Evolutionary conservation across 441 rosid species (phyloP).

Genomic region (Brassica hybrid): DNA sequence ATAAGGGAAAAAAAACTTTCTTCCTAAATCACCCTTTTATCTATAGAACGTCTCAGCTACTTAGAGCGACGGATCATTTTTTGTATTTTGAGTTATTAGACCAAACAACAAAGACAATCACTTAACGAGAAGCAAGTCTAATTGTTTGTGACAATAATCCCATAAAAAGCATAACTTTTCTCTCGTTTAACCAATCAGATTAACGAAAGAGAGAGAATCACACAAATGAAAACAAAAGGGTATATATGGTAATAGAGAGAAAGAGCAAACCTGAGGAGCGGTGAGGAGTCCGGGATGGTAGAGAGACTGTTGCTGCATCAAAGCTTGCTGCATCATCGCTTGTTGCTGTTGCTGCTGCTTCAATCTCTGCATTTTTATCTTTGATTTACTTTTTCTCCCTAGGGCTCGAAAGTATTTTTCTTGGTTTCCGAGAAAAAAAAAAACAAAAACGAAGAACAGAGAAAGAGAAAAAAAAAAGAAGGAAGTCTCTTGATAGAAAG

Average conservation of each 20-base stretch:
- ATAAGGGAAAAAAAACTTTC: slow-evolving; percentile 9
- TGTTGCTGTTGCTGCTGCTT: slow-evolving; percentile 90
- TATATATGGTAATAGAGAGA: not conserved
- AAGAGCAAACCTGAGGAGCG: slow-evolving; percentile 75
- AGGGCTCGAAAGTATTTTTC: slow-evolving; percentile 42
- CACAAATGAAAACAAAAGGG: not conserved
- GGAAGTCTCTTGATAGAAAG: slow-evolving; percentile 39
- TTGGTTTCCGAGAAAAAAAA: slow-evolving; percentile 27
- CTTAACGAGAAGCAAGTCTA: not conserved
- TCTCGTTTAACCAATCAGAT: not conserved
- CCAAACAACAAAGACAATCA: not conserved
- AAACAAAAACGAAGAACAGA: slow-evolving; percentile 22
- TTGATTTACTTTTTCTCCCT: slow-evolving; percentile 26
- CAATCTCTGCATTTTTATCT: slow-evolving; percentile 82
- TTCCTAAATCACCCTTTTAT: too few species aligned
- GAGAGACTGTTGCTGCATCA: slow-evolving; percentile 94
- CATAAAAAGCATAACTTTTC: not conserved
- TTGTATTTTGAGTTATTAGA: too few species aligned
- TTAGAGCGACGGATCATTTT: too few species aligned
- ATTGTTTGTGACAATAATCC: too few species aligned
- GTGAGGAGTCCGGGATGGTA: slow-evolving; percentile 96
- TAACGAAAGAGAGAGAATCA: not conserved
- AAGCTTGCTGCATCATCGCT: slow-evolving; percentile 98
- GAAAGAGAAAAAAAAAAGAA: slow-evolving; percentile 22
- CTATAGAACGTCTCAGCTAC: slow-evolving; percentile 20